Percentiles rank a stretch among this genome's conserved stretches.
Conservation (phyloP, 2,329 filamentous ascomycete species). For the Colletotrichum sp. region DNA sequence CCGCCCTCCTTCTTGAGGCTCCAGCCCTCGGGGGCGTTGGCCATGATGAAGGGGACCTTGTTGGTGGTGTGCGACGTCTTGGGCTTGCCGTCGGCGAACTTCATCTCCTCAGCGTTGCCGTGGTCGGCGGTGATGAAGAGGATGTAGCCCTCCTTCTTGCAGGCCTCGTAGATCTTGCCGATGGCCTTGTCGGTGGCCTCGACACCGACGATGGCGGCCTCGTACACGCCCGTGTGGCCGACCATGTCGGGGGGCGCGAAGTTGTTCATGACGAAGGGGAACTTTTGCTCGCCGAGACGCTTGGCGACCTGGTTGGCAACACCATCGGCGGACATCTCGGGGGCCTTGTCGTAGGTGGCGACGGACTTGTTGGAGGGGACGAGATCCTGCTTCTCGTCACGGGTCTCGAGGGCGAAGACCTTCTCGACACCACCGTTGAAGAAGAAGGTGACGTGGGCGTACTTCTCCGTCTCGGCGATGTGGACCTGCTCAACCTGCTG, state of each 20-base stretch:
- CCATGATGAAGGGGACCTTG: constrained; percentile 98
- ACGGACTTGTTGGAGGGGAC: constrained; percentile 91
- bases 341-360: constrained; percentile 91
- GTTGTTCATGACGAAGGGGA: constrained; percentile 99
- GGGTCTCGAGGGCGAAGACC: constrained; percentile 88
- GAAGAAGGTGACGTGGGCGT: constrained; percentile 99
- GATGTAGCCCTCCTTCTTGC: constrained; percentile 91
- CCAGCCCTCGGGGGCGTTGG: constrained; percentile 91
- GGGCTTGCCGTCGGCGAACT: constrained; percentile 91
- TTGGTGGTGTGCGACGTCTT: constrained; percentile 99
- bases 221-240: constrained; percentile 96
- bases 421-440: constrained; percentile 99
- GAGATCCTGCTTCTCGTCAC: constrained; percentile 79
- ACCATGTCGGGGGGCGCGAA: constrained; percentile 99
- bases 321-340: constrained; percentile 92
- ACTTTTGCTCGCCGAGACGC: constrained; percentile 82
- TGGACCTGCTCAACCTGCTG: constrained; percentile 92
- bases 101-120: constrained; percentile 99
- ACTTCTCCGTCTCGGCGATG: constrained; percentile 98
- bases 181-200: constrained; percentile 93
- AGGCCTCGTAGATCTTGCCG: constrained; percentile 88
- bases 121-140: constrained; percentile 97
- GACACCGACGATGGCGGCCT: constrained; percentile 86
- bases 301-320: constrained; percentile 91
- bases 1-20: constrained; percentile 77